Base-by-base conservation (phyloP, 169 alveolate genomes). In the Plasmodium billcollinsi region DNA sequence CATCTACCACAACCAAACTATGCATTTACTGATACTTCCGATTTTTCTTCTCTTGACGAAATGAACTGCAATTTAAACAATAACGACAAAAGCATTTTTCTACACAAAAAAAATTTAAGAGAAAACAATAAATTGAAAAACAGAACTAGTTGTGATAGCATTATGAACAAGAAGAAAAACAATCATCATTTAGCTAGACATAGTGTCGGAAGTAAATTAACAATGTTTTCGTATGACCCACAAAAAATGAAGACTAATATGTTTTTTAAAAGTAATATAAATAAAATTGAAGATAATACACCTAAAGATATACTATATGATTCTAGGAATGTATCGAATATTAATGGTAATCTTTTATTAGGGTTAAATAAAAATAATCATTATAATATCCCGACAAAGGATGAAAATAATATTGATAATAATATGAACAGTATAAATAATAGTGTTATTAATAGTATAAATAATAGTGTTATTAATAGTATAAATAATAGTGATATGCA, bases 21-120 rank as follows among this genome's bases (percentile, higher is more conserved):
- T 73, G 33, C 83, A 15, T 80, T 69, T 61, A 63, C 90, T 15
- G 90, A 80, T 62, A 69, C 90, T 0, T 80, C 90, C n/a, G 90
- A 80, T 69, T 80, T 80, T 29, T 80, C 90, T 2, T 80, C 90
- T 9, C 65, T 80, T 6, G 90, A 80, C 20, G 90, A 80, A 14
- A 80, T 80, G 90, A 80, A 80, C 59, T 66, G 73, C 33, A 69
- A 26, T 54, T 73, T 80, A 11, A 80, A 80, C 11, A 80, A 69
- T 43, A 69, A 33, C 59, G 70, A 80, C 5, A 80, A 80, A 20
- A 52, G 24, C 21, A 26, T 80, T 26, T 69, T 80, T 43, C 7
- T 54, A 61, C 12, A 20, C 2, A 67, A 50, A 24, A 80, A 69
- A 62, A 69, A 47, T 29, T 12, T n/a, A 1, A 80, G 58, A 56